Evolutionary conservation across 2,329 filamentous ascomycete genomes (phyloP), one percentile per base, ranked within the genome.

Genomic region (Aspergillus alliaceus): DNA sequence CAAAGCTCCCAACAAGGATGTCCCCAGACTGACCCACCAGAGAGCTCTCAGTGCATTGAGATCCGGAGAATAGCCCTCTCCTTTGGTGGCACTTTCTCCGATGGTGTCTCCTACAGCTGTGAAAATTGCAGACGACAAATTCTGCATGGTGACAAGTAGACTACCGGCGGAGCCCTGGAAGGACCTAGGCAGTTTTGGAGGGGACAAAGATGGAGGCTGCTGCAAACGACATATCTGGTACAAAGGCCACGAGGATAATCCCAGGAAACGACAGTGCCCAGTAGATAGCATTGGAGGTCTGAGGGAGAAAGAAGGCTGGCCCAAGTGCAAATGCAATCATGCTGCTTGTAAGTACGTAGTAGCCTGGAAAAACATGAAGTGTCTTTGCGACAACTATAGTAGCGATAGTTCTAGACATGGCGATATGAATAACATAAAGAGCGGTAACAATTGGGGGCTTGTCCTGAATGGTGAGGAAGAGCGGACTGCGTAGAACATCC

Each of bases 141-240:
- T 79, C 62, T 79, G 76, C 39, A 77, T 72, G 18, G 76, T 79
- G 6, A 79, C 74, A 0, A 80, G 63, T 59, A 79, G 56, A 40
- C 76, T 77, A 1, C 76, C 77, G 0, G 77, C 77, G 7, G 72
- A 72, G 1, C 76, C 77, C 54, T 80, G 77, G 55, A 78, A 79
- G 1, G 71, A 76, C 8, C 74, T 58, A 1, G 73, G 72, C 5
- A 79, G n/a, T 76, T 47, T 72, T 76, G 8, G 69, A 74, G 0
- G 76, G 79, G 59, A 79, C 77, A 62, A 77, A 78, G 42, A 79
- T 79, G 20, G 72, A 74, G 0, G 76, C 76, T 0, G 77, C 77
- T 0, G 76, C 77, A 53, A 79, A 79, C n/a, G 72, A 72, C 57
- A 80, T 66, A 57, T 80, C 77, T 0, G 76, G 77, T 0, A 76